Evolutionary conservation across 169 alveolate genomes (phyloP).

Genomic region (Babesia bovis): DNA sequence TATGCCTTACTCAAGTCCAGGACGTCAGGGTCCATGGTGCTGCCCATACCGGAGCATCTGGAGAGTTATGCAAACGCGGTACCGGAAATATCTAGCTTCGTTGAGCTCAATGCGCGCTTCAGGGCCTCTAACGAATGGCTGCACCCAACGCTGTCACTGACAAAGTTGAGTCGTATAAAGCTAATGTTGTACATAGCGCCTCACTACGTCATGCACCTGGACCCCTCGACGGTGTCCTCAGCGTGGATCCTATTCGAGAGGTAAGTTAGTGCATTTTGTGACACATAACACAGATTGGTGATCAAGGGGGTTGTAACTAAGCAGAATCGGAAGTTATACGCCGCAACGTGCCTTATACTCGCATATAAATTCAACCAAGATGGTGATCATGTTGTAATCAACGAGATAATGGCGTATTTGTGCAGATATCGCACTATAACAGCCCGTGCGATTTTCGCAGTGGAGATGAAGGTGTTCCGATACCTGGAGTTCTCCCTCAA

Average conservation of each 20-base stretch:
- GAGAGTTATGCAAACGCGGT: not conserved
- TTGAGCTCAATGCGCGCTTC: conserved; percentile 40
- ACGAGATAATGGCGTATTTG: conserved; percentile 64
- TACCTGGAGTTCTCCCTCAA: conserved; percentile 65
- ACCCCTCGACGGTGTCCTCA: conserved; percentile 76
- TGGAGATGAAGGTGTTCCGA: conserved; percentile 70
- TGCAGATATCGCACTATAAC: conserved; percentile 64
- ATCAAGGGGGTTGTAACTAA: conserved; percentile 71
- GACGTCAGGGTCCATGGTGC: not conserved
- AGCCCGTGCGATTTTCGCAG: conserved; percentile 64
- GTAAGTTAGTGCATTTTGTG: not conserved
- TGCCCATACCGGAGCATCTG: not conserved
- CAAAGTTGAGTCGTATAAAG: conserved; percentile 65
- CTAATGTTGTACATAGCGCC: conserved; percentile 57
- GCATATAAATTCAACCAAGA: conserved; percentile 78
- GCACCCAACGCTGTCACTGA: conserved; percentile 61
- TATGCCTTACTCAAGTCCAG: conserved; percentile 11
- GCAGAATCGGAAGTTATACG: conserved; percentile 71
- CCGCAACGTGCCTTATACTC: conserved; percentile 75
- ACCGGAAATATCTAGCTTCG: not conserved
- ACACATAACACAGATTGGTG: conserved; percentile 53
- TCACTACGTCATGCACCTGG: conserved; percentile 63
- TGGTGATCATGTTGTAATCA: conserved; percentile 69
- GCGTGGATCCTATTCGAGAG: conserved; percentile 80
- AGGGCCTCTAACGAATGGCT: conserved; percentile 51